phyloP scores from a whole-genome alignment of 129 eudicot genomes.

The Helianthus tuberosus region DNA sequence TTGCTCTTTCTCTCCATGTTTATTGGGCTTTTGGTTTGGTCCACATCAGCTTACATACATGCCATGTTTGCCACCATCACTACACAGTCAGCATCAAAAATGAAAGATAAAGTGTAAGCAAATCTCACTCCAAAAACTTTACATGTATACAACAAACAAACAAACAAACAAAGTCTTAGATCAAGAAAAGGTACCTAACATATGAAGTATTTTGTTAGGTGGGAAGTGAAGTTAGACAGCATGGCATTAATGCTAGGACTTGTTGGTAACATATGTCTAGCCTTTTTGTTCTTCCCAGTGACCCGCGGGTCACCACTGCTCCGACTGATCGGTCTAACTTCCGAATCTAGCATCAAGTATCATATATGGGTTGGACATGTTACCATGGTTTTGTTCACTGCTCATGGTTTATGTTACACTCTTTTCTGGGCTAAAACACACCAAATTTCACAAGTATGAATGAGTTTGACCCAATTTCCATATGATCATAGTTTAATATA shows the following conservation, averaged over 20 bases:
- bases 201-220: constrained; percentile 37
- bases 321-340: constrained; percentile 52
- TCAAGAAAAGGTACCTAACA: background rate
- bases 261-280: constrained; percentile 55
- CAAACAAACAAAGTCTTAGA: background rate
- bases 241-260: constrained; percentile 50
- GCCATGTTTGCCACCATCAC: constrained; percentile 55
- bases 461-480: constrained; percentile 26
- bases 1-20: constrained; percentile 38
- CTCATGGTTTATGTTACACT: constrained; percentile 55
- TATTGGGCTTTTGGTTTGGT: constrained; percentile 54
- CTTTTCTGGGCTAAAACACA: constrained; percentile 55
- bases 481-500: too few relatives aligned
- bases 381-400: constrained; percentile 51
- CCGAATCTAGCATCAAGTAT: constrained; percentile 60
- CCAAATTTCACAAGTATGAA: constrained; percentile 44
- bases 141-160: background rate
- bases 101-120: constrained; percentile 44
- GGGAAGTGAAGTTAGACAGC: constrained; percentile 56
- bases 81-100: constrained; percentile 42
- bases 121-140: background rate
- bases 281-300: constrained; percentile 69
- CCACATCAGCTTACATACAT: constrained; percentile 47
- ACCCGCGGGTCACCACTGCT: constrained; percentile 57
- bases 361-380: constrained; percentile 68